phyloP scores from a whole-genome alignment of 331 rosid species.

The Cucumis variabilis region DNA sequence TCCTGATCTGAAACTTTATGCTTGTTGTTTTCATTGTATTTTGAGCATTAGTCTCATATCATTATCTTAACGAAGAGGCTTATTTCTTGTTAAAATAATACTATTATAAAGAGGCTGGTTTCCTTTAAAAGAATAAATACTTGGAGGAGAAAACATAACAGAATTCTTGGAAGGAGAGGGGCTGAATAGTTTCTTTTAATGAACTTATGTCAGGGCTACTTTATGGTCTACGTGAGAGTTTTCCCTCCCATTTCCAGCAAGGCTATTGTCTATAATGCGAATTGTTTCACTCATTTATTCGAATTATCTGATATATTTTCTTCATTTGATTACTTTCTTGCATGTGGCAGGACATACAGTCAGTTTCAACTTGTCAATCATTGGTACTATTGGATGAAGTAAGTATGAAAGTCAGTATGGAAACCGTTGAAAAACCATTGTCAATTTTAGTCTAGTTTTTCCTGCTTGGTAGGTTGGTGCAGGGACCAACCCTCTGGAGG shows the following conservation, averaged over 20 bases:
- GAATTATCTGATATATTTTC: neutral
- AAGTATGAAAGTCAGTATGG: conserved; percentile 35
- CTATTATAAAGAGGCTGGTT: too few species aligned
- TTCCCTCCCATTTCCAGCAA: neutral
- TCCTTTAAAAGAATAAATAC: too few species aligned
- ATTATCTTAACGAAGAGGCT: too few species aligned
- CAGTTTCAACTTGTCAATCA: conserved; percentile 71
- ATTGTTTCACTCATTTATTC: neutral
- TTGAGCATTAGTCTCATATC: too few species aligned
- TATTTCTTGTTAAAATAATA: too few species aligned
- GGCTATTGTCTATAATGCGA: neutral
- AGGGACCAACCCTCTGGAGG: conserved; percentile 97
- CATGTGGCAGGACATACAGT: conserved; percentile 75
- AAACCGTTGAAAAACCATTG: neutral
- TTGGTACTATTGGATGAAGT: conserved; percentile 93
- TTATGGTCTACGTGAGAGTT: too few species aligned
- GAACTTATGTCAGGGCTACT: neutral
- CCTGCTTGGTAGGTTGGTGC: conserved; percentile 80
- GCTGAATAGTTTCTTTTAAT: neutral
- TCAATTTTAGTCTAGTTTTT: conserved; percentile 31
- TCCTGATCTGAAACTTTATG: too few species aligned
- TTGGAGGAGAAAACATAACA: neutral
- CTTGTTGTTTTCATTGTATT: too few species aligned
- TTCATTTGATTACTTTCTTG: conserved; percentile 31
- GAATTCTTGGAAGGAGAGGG: neutral